Evolutionary conservation across 805 yeast species (phyloP).

Genomic region (Grigorovia jiainica): DNA sequence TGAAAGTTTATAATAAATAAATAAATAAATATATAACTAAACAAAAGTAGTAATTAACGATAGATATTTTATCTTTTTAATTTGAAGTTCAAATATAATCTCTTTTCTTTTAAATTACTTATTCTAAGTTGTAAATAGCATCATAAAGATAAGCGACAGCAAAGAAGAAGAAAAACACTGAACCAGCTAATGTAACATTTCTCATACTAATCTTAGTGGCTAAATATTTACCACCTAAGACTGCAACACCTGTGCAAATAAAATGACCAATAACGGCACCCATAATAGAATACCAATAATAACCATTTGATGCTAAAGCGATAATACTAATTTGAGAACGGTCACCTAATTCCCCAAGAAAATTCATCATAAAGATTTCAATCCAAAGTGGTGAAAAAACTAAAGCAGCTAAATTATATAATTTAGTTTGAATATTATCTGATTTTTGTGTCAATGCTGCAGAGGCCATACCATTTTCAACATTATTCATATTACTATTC

Average conservation of each 20-base stretch:
- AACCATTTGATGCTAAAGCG: slow-evolving; percentile 96
- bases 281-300: slow-evolving; percentile 77
- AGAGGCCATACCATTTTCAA: slow-evolving; percentile 46
- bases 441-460: slow-evolving; percentile 3
- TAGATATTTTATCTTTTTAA: not conserved
- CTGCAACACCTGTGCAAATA: slow-evolving; percentile 83
- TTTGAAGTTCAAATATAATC: not conserved
- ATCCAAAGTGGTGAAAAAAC: slow-evolving; percentile 84
- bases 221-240: slow-evolving; percentile 80
- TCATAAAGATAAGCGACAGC: slow-evolving; percentile 71
- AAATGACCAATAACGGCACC: slow-evolving; percentile 91
- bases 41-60: too few species aligned
- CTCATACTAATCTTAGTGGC: slow-evolving; percentile 88
- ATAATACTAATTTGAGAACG: slow-evolving; percentile 96
- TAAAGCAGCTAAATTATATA: slow-evolving; percentile 48
- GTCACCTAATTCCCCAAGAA: slow-evolving; percentile 98
- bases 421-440: slow-evolving; percentile 22
- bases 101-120: slow-evolving; percentile 2
- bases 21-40: too few species aligned
- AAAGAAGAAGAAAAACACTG: slow-evolving; percentile 75
- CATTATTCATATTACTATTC: slow-evolving; percentile 38
- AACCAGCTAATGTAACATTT: slow-evolving; percentile 86
- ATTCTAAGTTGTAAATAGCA: slow-evolving; percentile 31
- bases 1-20: too few species aligned
- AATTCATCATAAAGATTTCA: slow-evolving; percentile 91